Evolutionary conservation across 1,284 basidiomycete genomes (phyloP).

Genomic region (Heterobasidion irregulare): DNA sequence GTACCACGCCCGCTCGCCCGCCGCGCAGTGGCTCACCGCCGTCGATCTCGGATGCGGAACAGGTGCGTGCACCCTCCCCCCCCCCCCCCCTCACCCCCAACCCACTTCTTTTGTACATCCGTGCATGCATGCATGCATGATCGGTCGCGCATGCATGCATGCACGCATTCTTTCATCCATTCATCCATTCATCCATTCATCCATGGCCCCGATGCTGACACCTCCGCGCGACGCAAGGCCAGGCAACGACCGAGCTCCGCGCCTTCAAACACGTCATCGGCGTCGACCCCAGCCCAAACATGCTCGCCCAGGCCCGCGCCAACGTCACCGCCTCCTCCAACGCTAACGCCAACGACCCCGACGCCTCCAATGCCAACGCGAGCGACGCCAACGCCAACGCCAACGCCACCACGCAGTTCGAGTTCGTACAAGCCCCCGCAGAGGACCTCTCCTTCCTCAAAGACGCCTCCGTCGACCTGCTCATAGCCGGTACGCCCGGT

Average conservation of each 20-base stretch:
- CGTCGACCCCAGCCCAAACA: constrained; percentile 65
- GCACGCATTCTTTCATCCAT: background rate
- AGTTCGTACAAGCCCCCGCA: constrained; percentile 43
- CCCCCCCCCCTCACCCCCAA: background rate
- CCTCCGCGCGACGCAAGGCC: constrained; percentile 31
- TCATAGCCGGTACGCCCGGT: constrained; percentile 53
- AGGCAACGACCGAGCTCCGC: constrained; percentile 57
- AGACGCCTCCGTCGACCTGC: constrained; percentile 60
- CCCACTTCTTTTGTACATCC: background rate
- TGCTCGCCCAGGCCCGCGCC: constrained; percentile 61
- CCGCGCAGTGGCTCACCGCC: constrained; percentile 43
- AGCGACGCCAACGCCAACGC: background rate
- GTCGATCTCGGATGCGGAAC: constrained; percentile 83
- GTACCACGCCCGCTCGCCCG: constrained; percentile 37
- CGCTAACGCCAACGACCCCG: constrained; percentile 7
- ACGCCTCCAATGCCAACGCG: no score
- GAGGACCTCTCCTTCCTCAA: constrained; percentile 49
- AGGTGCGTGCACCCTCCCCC: constrained; percentile 31
- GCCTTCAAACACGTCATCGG: constrained; percentile 60
- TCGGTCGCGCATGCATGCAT: no score
- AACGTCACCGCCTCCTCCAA: constrained; percentile 19
- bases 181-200: background rate
- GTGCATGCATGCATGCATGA: no score
- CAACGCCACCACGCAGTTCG: constrained; percentile 18
- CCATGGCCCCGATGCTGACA: background rate